Evolutionary conservation across 257 asterid species (phyloP).

Genomic region (Cruciata laevipes): DNA sequence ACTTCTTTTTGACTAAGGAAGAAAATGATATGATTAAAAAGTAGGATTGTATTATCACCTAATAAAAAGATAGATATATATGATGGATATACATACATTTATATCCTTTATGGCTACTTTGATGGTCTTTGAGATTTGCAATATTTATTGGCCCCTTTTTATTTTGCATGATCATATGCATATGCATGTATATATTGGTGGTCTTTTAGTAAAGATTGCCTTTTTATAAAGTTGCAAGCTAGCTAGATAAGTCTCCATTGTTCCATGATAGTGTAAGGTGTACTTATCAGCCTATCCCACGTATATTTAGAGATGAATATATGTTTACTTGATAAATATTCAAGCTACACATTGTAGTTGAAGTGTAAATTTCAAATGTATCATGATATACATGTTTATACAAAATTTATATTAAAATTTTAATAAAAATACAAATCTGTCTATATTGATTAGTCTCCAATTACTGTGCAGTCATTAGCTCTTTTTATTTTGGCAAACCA

Average conservation of each 20-base stretch:
- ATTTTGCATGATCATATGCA: conserved; percentile 13
- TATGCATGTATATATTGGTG: conserved; percentile 3
- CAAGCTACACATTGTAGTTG: no score
- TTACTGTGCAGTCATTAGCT: no score
- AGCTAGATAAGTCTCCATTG: conserved; percentile 17
- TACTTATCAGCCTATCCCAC: conserved; percentile 11
- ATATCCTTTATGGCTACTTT: background rate
- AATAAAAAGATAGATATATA: conserved; percentile 16
- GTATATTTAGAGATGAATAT: background rate
- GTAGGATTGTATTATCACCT: conserved; percentile 12
- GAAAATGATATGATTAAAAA: background rate
- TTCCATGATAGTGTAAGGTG: conserved; percentile 5
- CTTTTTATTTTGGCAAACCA: no score
- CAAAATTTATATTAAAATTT: no score
- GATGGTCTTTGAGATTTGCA: background rate
- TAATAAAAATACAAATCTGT: no score
- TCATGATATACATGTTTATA: no score
- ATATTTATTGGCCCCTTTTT: background rate
- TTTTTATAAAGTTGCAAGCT: background rate
- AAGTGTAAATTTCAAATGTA: no score
- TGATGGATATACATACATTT: background rate
- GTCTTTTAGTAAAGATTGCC: conserved; percentile 2
- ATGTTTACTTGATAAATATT: background rate
- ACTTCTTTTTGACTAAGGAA: conserved; percentile 25
- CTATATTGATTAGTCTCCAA: no score